Base-by-base conservation (phyloP, 1,284 basidiomycete genomes). In the Lignosus rhinocerotis region DNA sequence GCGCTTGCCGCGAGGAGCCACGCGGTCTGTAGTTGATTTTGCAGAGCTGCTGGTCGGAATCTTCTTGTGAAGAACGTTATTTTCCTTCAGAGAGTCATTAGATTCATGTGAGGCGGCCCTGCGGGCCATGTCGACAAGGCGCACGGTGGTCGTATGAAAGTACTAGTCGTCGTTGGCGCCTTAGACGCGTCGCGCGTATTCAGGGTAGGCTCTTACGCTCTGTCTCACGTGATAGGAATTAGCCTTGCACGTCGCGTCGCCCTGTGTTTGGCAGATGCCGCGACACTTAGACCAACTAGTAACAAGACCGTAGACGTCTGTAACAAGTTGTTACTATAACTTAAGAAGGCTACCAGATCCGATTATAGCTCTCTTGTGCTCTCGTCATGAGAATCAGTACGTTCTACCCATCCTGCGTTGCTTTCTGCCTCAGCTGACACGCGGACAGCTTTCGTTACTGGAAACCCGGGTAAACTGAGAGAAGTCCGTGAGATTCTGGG, bases 381-480 rank as follows among this genome's bases (percentile, higher is more conserved):
- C 17, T 39, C 42, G 34, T n/a, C 25, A 63, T 63, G 62, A 58
- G 51, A 38, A 63, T 63, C 44, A 63, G 62, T 63, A 30, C 25
- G 59, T 12, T 30, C 3, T 16, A 30, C 19, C 9, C 41, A 17
- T 10, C 19, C 7, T 11, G 4, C 41, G 2, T 17, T 10, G 41
- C 10, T 21, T 17, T 16, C 1, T 16, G 10, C 10, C 53, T 7
- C 48, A 39, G 39, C 48, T 25, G 3, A 11, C 6, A 30, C 6
- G 19, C 17, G 11, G 21, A 7, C 57, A 94, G 93, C 89, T 31
- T 98, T 98, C 71, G 93, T 98, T 17, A 98, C 96, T 1, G 94
- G 95, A 43, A 98, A 98, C 73, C 84, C 87, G 34, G 95, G 96
- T 80, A 99, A 99, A 76, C 81, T 98, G 32, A 83, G 81, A 59